These are phyloP conservation scores for Ammopiptanthus mongolicus DNA, from an alignment of 306 rosid genomes.

Conservation along the genomic window DNA sequence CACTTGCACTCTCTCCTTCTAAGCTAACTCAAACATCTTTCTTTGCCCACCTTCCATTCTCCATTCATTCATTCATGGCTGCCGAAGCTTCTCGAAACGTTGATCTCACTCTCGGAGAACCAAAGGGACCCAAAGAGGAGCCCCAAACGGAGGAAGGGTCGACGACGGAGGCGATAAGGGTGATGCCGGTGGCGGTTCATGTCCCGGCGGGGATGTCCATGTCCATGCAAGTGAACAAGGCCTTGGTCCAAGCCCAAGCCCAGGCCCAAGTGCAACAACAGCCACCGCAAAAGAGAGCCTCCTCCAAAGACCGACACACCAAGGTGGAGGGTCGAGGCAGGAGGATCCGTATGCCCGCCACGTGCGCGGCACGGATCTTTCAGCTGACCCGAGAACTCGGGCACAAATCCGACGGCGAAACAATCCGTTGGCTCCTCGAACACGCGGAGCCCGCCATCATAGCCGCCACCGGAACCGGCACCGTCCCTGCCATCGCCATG, in stretches of 20 bases:
- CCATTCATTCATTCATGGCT: not conserved
- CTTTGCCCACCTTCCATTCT: not conserved
- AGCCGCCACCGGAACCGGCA: slow-evolving; percentile 82
- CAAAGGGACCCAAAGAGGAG: slow-evolving; percentile 46
- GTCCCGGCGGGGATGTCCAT: slow-evolving; percentile 22
- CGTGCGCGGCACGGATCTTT: slow-evolving; percentile 79
- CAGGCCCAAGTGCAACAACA: too few species aligned
- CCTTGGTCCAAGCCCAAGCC: slow-evolving; percentile 11
- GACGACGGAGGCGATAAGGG: slow-evolving; percentile 15
- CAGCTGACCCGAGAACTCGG: slow-evolving; percentile 80
- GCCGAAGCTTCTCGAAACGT: slow-evolving; percentile 4
- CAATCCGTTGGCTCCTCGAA: slow-evolving; percentile 80
- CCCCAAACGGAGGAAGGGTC: slow-evolving; percentile 25
- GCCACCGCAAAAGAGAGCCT: slow-evolving; percentile 36
- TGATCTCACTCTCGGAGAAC: slow-evolving; percentile 31
- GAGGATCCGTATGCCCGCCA: slow-evolving; percentile 89
- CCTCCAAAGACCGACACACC: slow-evolving; percentile 77
- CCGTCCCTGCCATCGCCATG: slow-evolving; percentile 76
- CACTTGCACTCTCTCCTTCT: slow-evolving; percentile 16
- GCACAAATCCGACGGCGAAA: slow-evolving; percentile 84
- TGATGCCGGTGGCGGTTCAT: slow-evolving; percentile 32
- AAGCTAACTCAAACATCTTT: not conserved
- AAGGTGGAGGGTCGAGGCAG: slow-evolving; percentile 86
- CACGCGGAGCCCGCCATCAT: slow-evolving; percentile 79
- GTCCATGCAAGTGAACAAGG: slow-evolving; percentile 22